A percentile compares a stretch with the other conserved stretches of the same genome.
phyloP scores from a whole-genome alignment of 768 basidiomycete species.

The Tylopilus balloui region DNA sequence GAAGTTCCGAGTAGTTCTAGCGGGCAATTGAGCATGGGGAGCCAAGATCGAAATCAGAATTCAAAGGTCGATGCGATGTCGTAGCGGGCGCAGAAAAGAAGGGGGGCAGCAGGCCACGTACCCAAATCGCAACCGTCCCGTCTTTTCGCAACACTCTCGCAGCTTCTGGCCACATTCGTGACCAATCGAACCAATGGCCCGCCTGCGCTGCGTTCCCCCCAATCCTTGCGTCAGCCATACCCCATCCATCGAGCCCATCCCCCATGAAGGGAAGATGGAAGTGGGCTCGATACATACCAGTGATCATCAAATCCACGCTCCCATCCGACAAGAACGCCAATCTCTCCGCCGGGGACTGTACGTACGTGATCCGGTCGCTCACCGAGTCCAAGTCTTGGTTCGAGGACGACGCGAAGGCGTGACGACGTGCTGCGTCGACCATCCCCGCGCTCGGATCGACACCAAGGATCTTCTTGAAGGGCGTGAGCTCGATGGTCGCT shows the following conservation, averaged over 20 bases:
- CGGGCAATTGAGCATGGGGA: no score
- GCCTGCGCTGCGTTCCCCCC: slow-evolving; percentile 55
- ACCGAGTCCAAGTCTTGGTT: not conserved
- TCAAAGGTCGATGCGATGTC: not conserved
- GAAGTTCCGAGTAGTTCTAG: slow-evolving; percentile 69
- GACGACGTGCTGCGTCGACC: slow-evolving; percentile 51
- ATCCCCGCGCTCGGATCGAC: slow-evolving; percentile 72
- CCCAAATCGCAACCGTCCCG: slow-evolving; percentile 74
- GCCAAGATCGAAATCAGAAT: not conserved
- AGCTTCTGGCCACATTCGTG: slow-evolving; percentile 64
- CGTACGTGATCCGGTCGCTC: slow-evolving; percentile 27
- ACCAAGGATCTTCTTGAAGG: slow-evolving; percentile 60
- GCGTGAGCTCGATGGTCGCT: slow-evolving; percentile 54
- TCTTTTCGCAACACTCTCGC: slow-evolving; percentile 52
- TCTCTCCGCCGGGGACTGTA: slow-evolving; percentile 50
- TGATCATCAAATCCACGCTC: slow-evolving; percentile 63
- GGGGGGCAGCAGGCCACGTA: slow-evolving; percentile 20
- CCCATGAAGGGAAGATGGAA: no score
- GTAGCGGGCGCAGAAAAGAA: not conserved
- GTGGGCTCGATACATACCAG: slow-evolving; percentile 57
- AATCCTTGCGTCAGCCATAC: not conserved
- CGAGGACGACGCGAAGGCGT: slow-evolving; percentile 4
- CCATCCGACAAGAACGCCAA: slow-evolving; percentile 45
- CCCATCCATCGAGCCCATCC: no score
- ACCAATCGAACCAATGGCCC: slow-evolving; percentile 81